A percentile compares a stretch with the other conserved stretches of the same genome.
These are phyloP conservation scores for Trichoderma koningiopsis DNA, from an alignment of 2,329 filamentous ascomycete species.

Conservation along the genomic window DNA sequence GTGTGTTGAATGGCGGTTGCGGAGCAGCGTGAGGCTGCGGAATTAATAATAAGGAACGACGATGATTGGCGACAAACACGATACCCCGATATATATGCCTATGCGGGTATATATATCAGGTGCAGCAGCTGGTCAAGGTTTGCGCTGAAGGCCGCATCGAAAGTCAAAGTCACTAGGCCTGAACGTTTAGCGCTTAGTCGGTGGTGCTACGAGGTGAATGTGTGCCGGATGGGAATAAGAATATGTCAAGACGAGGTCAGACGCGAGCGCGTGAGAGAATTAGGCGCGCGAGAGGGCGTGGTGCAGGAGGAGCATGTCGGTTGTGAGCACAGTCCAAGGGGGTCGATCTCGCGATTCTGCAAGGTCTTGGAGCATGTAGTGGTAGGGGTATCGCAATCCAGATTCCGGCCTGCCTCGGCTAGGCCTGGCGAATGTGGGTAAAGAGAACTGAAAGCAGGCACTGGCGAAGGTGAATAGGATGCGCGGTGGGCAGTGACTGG, in stretches of 20 bases:
- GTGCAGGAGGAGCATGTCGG: constrained; percentile 17
- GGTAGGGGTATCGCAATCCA: neutral
- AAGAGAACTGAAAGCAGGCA: neutral
- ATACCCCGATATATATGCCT: neutral
- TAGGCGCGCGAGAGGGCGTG: constrained; percentile 3
- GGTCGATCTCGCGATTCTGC: constrained; percentile 18
- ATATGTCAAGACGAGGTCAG: neutral
- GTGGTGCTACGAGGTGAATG: constrained; percentile 8
- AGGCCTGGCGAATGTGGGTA: neutral
- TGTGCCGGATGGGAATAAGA: neutral
- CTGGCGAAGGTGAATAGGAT: neutral
- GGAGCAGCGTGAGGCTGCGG: neutral
- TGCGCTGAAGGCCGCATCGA: constrained; percentile 23
- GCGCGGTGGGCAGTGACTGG: constrained; percentile 2
- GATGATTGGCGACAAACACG: neutral
- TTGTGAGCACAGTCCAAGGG: constrained; percentile 11
- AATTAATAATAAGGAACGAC: neutral
- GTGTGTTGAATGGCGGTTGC: neutral
- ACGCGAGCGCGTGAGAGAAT: constrained; percentile 8
- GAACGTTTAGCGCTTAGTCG: constrained; percentile 5
- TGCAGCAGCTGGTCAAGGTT: constrained; percentile 6
- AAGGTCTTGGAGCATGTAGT: neutral
- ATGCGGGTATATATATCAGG: neutral
- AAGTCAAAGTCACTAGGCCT: constrained; percentile 5
- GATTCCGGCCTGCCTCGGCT: constrained; percentile 5